phyloP scores from a whole-genome alignment of 83 land plant species.

The Thuja plicata region DNA sequence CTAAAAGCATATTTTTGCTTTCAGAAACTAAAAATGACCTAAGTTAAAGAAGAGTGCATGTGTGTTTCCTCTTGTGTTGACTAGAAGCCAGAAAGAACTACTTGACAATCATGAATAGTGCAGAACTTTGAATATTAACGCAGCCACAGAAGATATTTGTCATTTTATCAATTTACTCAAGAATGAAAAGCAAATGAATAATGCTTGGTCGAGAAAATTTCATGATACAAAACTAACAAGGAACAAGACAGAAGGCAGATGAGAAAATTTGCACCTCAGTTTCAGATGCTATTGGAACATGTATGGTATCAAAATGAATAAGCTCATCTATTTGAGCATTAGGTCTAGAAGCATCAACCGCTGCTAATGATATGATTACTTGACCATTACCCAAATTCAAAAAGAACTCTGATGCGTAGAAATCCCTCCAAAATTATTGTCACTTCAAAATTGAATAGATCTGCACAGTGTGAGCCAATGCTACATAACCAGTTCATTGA shows the following conservation, averaged over 20 bases:
- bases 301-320: constrained; percentile 90
- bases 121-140: not conserved
- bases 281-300: constrained; percentile 66
- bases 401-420: constrained; percentile 79
- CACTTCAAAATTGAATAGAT: constrained; percentile 4
- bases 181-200: not conserved
- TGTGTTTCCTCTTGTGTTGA: not conserved
- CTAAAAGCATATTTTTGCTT: not conserved
- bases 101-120: no score
- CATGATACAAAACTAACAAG: not conserved
- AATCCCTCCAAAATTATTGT: not conserved
- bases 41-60: no score
- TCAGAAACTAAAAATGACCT: not conserved
- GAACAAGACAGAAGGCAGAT: not conserved
- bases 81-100: no score
- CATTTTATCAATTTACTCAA: no score
- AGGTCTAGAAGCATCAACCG: constrained; percentile 74
- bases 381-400: constrained; percentile 77
- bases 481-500: not conserved
- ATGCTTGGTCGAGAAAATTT: not conserved
- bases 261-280: constrained; percentile 66
- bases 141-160: not conserved
- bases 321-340: constrained; percentile 68
- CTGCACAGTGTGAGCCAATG: not conserved
- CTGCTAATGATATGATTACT: constrained; percentile 94